Evolutionary conservation across 2,329 filamentous ascomycete genomes (phyloP).

Genomic region (Fusarium setosum): DNA sequence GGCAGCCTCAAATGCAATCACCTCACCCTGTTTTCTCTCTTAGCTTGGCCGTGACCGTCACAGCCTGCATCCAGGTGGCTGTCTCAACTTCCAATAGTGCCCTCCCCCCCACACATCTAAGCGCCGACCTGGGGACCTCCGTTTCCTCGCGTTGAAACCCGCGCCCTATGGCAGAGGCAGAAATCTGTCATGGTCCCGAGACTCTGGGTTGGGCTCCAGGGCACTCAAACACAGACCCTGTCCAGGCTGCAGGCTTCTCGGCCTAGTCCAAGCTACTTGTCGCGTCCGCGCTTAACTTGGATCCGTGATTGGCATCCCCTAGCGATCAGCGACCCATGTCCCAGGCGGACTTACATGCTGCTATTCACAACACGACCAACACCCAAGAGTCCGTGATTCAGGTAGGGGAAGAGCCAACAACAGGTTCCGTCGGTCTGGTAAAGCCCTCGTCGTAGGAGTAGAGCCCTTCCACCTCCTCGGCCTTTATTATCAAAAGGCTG

Average conservation of each 20-base stretch:
- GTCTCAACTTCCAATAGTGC: constrained; percentile 36
- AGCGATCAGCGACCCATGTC: constrained; percentile 34
- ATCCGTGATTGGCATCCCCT: constrained; percentile 39
- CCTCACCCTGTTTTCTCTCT: constrained; percentile 14
- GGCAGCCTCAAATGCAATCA: not conserved
- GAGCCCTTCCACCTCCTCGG: constrained; percentile 10
- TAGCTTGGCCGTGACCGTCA: constrained; percentile 6
- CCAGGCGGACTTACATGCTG: constrained; percentile 32
- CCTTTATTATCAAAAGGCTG: constrained; percentile 37
- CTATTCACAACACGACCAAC: constrained; percentile 37
- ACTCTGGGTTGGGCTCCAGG: constrained; percentile 29
- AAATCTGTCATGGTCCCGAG: constrained; percentile 33
- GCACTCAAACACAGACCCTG: constrained; percentile 10
- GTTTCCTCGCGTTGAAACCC: constrained; percentile 7
- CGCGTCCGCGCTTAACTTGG: constrained; percentile 42
- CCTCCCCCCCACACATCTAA: constrained; percentile 40
- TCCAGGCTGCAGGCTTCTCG: constrained; percentile 1
- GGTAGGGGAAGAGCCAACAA: constrained; percentile 29
- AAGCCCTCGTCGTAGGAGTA: not conserved
- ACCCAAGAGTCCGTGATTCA: constrained; percentile 24
- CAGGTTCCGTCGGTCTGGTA: constrained; percentile 9
- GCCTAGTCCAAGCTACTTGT: constrained; percentile 28
- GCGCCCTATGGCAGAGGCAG: constrained; percentile 16
- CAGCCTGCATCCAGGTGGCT: constrained; percentile 37
- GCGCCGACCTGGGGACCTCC: constrained; percentile 36